phyloP scores from a whole-genome alignment of 148 eudicot genomes.

The Fagopyrum homotropicum region DNA sequence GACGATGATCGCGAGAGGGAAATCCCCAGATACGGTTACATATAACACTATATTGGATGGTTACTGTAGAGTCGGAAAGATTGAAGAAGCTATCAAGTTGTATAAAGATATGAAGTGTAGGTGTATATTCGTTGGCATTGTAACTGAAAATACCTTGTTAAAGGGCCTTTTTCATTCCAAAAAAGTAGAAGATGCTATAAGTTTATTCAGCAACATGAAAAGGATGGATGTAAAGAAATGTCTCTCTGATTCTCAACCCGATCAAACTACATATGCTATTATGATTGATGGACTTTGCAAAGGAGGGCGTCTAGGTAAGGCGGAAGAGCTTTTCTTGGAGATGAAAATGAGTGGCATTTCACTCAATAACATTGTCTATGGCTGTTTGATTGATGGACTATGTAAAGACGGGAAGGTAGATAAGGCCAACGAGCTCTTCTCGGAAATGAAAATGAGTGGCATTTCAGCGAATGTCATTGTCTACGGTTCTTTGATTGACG shows the following conservation, averaged over 20 bases:
- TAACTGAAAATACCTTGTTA: not conserved
- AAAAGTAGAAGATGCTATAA: not conserved
- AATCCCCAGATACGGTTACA: constrained; percentile 16
- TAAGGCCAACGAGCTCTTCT: no score
- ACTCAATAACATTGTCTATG: no score
- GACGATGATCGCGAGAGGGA: constrained; percentile 20
- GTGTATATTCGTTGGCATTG: not conserved
- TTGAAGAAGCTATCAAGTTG: constrained; percentile 23
- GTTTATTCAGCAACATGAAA: not conserved
- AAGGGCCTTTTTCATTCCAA: not conserved
- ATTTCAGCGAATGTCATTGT: no score
- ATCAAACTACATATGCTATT: not conserved
- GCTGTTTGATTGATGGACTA: no score
- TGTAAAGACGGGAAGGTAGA: no score
- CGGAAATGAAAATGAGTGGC: no score
- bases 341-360: no score
- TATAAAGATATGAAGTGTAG: constrained; percentile 18
- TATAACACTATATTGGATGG: constrained; percentile 22
- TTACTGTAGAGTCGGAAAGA: constrained; percentile 16
- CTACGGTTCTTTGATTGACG: constrained; percentile 80
- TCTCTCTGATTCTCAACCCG: not conserved
- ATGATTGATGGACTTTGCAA: constrained; percentile 26
- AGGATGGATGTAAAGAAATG: not conserved
- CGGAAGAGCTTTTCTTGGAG: no score
- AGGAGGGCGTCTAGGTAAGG: not conserved